Evolutionary conservation across 306 rosid genomes (phyloP).

Genomic region (Cicer cuneatum): DNA sequence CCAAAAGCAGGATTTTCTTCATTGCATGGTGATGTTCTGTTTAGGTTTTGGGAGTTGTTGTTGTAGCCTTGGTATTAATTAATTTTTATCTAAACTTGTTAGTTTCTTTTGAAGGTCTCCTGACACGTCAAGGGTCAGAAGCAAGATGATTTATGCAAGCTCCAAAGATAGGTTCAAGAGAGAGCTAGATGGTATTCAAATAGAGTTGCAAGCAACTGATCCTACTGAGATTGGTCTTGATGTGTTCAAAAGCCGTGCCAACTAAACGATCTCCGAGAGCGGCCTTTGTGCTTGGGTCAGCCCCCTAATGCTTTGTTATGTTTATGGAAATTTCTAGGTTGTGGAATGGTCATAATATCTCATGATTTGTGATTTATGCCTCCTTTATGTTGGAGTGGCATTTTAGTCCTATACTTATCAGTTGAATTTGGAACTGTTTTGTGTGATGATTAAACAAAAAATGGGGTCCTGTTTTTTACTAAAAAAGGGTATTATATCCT

Average conservation of each 20-base stretch:
- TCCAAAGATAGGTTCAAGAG: conserved; percentile 83
- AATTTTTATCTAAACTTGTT: neutral
- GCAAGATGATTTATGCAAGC: conserved; percentile 61
- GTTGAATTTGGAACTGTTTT: conserved; percentile 49
- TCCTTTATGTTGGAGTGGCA: conserved; percentile 54
- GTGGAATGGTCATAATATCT: conserved; percentile 52
- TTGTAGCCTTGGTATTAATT: neutral
- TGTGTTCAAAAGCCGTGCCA: conserved; percentile 70
- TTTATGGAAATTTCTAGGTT: conserved; percentile 47
- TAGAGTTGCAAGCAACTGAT: conserved; percentile 79
- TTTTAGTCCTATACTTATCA: conserved; percentile 46
- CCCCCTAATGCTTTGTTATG: conserved; percentile 47
- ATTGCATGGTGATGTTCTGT: conserved; percentile 43
- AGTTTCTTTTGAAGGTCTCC: conserved; percentile 44
- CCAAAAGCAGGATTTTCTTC: conserved; percentile 49
- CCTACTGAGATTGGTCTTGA: conserved; percentile 71
- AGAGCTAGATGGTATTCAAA: conserved; percentile 75
- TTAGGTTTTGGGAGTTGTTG: neutral
- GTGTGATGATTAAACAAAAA: conserved; percentile 44
- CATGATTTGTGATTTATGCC: conserved; percentile 49
- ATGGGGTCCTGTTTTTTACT: conserved; percentile 40
- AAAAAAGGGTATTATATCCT: conserved; percentile 27
- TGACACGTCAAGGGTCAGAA: conserved; percentile 42
- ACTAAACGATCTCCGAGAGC: conserved; percentile 33
- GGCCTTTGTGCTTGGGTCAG: conserved; percentile 45